Conservation (phyloP, 352 stramenopile genomes). For the Phytophthora macrochlamydospora region DNA sequence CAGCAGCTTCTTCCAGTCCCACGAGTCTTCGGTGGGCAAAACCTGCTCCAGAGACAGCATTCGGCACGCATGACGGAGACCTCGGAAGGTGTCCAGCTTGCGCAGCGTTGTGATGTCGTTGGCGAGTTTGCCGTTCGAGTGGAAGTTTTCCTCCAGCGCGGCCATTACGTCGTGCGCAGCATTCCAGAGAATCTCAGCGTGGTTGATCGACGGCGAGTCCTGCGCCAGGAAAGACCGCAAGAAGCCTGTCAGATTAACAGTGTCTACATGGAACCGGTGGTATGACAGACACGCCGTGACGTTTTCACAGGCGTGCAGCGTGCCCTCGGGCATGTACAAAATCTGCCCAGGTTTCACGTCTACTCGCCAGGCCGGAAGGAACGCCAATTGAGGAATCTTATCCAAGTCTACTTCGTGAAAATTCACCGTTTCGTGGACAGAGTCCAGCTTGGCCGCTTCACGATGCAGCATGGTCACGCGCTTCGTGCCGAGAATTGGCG, state of each 20-base stretch:
- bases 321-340: slow-evolving; percentile 93
- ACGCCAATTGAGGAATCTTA: slow-evolving; percentile 86
- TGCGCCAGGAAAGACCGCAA: slow-evolving; percentile 88
- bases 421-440: slow-evolving; percentile 82
- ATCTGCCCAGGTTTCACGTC: slow-evolving; percentile 93
- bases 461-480: slow-evolving; percentile 79
- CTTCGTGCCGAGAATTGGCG: slow-evolving; percentile 90
- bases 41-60: slow-evolving; percentile 73
- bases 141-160: slow-evolving; percentile 80
- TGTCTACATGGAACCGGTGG: slow-evolving; percentile 93
- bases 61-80: slow-evolving; percentile 63
- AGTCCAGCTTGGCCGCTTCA: slow-evolving; percentile 80
- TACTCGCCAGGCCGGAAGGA: slow-evolving; percentile 87
- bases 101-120: slow-evolving; percentile 50
- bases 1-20: slow-evolving; percentile 81
- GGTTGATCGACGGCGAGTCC: slow-evolving; percentile 90
- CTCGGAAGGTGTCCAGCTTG: slow-evolving; percentile 70
- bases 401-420: slow-evolving; percentile 87
- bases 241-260: slow-evolving; percentile 91
- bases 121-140: slow-evolving; percentile 57
- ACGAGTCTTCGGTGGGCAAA: slow-evolving; percentile 72
- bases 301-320: slow-evolving; percentile 93
- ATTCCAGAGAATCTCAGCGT: slow-evolving; percentile 95
- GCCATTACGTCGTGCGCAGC: slow-evolving; percentile 87
- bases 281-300: slow-evolving; percentile 94